phyloP scores from a whole-genome alignment of 495 filamentous ascomycete species.

The Podospora pseudocomata region DNA sequence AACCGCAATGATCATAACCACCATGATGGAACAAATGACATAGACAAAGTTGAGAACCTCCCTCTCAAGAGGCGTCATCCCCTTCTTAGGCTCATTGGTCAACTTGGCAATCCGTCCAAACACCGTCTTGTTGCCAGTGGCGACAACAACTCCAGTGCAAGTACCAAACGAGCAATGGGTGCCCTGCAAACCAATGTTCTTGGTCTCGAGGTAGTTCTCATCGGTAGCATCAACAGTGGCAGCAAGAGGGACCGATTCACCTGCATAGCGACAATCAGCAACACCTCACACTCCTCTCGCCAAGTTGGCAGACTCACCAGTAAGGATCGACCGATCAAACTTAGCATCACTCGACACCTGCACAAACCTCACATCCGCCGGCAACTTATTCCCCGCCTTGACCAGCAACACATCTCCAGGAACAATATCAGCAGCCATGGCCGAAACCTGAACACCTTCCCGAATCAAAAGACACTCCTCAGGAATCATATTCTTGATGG shows the following conservation, averaged over 20 bases:
- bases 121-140: slow-evolving; percentile 54
- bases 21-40: slow-evolving; percentile 58
- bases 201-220: slow-evolving; percentile 69
- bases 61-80: slow-evolving; percentile 61
- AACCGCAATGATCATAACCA: slow-evolving; percentile 51
- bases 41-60: slow-evolving; percentile 65
- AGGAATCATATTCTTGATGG: slow-evolving; percentile 65
- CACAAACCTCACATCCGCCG: slow-evolving; percentile 66
- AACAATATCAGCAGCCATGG: slow-evolving; percentile 58
- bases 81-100: slow-evolving; percentile 58
- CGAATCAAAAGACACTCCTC: slow-evolving; percentile 60
- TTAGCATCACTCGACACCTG: slow-evolving; percentile 61
- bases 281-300: too few species aligned
- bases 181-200: slow-evolving; percentile 68
- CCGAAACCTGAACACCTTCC: slow-evolving; percentile 46
- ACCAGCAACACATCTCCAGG: slow-evolving; percentile 63
- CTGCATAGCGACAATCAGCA: slow-evolving; percentile 25
- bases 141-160: slow-evolving; percentile 60
- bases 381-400: slow-evolving; percentile 63
- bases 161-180: slow-evolving; percentile 65
- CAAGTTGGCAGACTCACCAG: slow-evolving; percentile 42
- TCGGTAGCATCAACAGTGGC: slow-evolving; percentile 60
- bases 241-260: slow-evolving; percentile 60
- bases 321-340: slow-evolving; percentile 69
- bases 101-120: slow-evolving; percentile 68